Evolutionary conservation across 148 eudicot species (phyloP).

Genomic region (Vaccinium corymbosum): DNA sequence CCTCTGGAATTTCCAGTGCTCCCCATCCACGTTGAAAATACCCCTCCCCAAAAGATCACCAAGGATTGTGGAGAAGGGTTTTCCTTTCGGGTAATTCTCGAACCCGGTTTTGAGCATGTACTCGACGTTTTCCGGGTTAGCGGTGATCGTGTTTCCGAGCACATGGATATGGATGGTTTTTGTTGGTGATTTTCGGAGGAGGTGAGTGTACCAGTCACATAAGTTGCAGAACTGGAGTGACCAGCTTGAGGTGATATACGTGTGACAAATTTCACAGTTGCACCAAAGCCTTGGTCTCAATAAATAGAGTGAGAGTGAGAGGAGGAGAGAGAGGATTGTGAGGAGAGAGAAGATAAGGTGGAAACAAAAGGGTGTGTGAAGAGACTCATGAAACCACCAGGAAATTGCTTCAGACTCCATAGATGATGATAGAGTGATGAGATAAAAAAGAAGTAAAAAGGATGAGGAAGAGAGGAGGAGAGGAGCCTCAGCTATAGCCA

Average conservation of each 20-base stretch:
- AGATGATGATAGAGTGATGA: slow-evolving; percentile 10
- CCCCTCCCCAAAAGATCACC: slow-evolving; percentile 70
- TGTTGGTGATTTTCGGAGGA: slow-evolving; percentile 49
- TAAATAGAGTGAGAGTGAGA: slow-evolving; percentile 15
- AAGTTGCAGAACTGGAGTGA: slow-evolving; percentile 36
- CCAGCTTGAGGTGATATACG: slow-evolving; percentile 50
- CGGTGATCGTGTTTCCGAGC: slow-evolving; percentile 54
- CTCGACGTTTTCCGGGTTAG: slow-evolving; percentile 57
- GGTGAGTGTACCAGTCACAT: slow-evolving; percentile 76
- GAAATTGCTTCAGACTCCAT: slow-evolving; percentile 27
- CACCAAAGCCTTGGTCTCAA: slow-evolving; percentile 35
- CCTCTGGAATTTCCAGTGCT: slow-evolving; percentile 62
- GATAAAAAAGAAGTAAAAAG: not conserved
- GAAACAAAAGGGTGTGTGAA: slow-evolving; percentile 4
- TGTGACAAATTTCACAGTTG: slow-evolving; percentile 52
- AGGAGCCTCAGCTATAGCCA: not conserved
- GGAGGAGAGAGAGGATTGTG: slow-evolving; percentile 4
- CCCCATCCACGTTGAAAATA: slow-evolving; percentile 77
- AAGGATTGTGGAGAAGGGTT: slow-evolving; percentile 55
- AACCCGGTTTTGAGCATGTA: slow-evolving; percentile 62
- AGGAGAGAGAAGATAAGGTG: not conserved
- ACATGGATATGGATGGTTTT: slow-evolving; percentile 63
- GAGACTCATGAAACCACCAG: slow-evolving; percentile 13
- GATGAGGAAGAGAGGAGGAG: not conserved
- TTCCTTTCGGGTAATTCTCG: slow-evolving; percentile 68